phyloP scores from a whole-genome alignment of 768 basidiomycete species.

The Collybia mongolica region DNA sequence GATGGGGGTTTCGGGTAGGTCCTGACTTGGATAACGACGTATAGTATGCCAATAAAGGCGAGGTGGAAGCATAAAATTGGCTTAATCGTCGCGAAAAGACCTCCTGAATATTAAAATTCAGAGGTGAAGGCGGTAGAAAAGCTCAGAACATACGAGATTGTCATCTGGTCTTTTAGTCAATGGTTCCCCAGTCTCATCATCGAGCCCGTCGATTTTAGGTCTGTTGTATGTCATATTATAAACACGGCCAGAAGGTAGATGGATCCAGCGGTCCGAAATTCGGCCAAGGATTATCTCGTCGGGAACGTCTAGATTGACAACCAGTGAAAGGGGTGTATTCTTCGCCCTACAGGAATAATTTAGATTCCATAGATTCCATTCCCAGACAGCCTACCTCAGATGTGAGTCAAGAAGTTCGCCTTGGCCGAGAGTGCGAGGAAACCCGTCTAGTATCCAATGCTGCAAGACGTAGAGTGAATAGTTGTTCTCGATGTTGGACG shows the following conservation, averaged over 20 bases:
- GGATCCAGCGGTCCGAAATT: constrained; percentile 90
- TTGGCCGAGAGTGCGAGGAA: constrained; percentile 87
- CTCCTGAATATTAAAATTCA: constrained; percentile 47
- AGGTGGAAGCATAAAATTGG: constrained; percentile 77
- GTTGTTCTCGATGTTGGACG: not conserved
- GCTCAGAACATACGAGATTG: constrained; percentile 60
- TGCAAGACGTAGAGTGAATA: constrained; percentile 23
- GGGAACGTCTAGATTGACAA: constrained; percentile 87
- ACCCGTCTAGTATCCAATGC: constrained; percentile 94
- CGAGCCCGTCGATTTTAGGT: constrained; percentile 74
- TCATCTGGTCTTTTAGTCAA: constrained; percentile 90
- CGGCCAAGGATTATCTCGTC: constrained; percentile 83
- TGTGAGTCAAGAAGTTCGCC: constrained; percentile 76
- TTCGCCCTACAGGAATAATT: constrained; percentile 43
- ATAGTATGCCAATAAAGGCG: constrained; percentile 80
- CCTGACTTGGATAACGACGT: constrained; percentile 25
- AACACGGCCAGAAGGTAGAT: constrained; percentile 82
- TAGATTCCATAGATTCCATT: not conserved
- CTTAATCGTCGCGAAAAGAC: constrained; percentile 73
- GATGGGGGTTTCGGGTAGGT: constrained; percentile 28
- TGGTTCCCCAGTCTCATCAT: constrained; percentile 86
- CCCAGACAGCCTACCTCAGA: constrained; percentile 50
- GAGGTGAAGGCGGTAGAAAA: not conserved
- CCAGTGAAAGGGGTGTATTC: constrained; percentile 67
- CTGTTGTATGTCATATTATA: constrained; percentile 90